phyloP scores from a whole-genome alignment of 345 rosid species.

The Heritiera littoralis region DNA sequence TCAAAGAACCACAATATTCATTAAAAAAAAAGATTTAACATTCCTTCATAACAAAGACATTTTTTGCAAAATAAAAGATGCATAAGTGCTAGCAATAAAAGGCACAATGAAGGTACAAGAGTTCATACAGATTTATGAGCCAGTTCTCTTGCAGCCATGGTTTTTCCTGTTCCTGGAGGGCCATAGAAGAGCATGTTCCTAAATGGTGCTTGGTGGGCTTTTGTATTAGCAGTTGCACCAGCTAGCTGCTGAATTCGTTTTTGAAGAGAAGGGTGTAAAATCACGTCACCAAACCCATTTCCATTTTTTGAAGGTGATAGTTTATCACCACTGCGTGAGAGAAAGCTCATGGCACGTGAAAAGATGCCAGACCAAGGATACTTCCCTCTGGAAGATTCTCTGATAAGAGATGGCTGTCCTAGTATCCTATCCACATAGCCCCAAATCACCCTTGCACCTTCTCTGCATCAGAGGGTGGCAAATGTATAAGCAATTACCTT shows the following conservation, averaged over 20 bases:
- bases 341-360: constrained; percentile 46
- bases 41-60: not conserved
- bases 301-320: constrained; percentile 50
- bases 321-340: constrained; percentile 48
- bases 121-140: constrained; percentile 82
- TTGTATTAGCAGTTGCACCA: constrained; percentile 92
- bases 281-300: constrained; percentile 92
- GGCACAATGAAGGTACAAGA: constrained; percentile 9
- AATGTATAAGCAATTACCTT: constrained; percentile 10
- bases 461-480: constrained; percentile 51
- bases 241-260: constrained; percentile 88
- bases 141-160: constrained; percentile 97
- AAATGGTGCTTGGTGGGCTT: constrained; percentile 92
- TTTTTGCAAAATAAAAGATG: not conserved
- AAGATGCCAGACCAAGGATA: constrained; percentile 92
- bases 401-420: constrained; percentile 95
- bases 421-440: constrained; percentile 94
- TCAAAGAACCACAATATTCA: constrained; percentile 6
- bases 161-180: constrained; percentile 99
- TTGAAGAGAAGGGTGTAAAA: constrained; percentile 81
- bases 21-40: not conserved
- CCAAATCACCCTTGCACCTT: constrained; percentile 98
- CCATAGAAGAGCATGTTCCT: constrained; percentile 96
- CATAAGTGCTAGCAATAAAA: not conserved
- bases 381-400: constrained; percentile 98